These are phyloP conservation scores for Malbranchea zuffiana DNA, from an alignment of 2,329 filamentous ascomycete genomes.

Conservation along the genomic window DNA sequence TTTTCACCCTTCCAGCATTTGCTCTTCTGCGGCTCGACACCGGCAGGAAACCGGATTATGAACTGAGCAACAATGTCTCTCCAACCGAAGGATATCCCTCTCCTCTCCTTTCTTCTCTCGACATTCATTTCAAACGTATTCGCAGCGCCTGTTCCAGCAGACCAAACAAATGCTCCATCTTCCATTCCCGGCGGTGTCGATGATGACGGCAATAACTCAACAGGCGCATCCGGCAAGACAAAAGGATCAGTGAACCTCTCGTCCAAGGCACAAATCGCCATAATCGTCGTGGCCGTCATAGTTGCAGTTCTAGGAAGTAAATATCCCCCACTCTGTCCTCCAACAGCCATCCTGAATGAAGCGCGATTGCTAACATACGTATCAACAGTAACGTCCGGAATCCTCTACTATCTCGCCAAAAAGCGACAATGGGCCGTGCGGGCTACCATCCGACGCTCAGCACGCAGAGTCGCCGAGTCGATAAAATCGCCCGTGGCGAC, in stretches of 20 bases:
- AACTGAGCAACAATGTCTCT: no score
- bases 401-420: slow-evolving; percentile 70
- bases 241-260: slow-evolving; percentile 53
- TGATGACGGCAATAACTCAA: slow-evolving; percentile 34
- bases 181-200: slow-evolving; percentile 11
- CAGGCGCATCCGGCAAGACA: slow-evolving; percentile 56
- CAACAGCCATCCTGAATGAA: not conserved
- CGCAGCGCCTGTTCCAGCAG: not conserved
- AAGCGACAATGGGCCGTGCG: slow-evolving; percentile 74
- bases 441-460: slow-evolving; percentile 59
- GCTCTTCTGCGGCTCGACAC: no score
- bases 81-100: not conserved
- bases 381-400: slow-evolving; percentile 50
- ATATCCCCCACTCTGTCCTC: slow-evolving; percentile 20
- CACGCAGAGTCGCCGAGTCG: slow-evolving; percentile 30
- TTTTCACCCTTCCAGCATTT: no score
- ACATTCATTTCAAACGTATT: not conserved
- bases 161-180: not conserved
- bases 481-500: slow-evolving; percentile 11
- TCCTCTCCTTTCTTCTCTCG: not conserved
- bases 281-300: slow-evolving; percentile 58
- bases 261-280: slow-evolving; percentile 59
- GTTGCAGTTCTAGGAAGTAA: slow-evolving; percentile 60
- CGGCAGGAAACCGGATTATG: no score
- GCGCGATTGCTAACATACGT: slow-evolving; percentile 10